A percentile compares a stretch with the other conserved stretches of the same genome.
phyloP scores from a whole-genome alignment of 208 protist species.

The Endotrypanum monterogeii region DNA sequence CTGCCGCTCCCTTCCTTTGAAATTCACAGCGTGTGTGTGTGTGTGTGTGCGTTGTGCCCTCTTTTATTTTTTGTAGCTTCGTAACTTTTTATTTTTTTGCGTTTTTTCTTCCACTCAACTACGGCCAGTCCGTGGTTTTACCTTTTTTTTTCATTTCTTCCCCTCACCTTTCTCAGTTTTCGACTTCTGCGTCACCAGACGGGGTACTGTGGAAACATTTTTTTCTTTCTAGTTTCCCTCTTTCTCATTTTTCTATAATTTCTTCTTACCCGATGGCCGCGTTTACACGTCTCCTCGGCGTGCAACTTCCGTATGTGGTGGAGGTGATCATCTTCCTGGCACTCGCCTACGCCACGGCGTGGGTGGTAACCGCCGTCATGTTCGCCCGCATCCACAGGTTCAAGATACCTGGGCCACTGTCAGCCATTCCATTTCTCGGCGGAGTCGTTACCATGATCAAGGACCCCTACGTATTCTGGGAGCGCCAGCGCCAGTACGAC shows the following conservation, averaged over 20 bases:
- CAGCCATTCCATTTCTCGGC: conserved; percentile 63
- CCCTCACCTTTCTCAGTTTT: no score
- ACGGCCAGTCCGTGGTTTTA: no score
- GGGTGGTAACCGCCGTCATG: conserved; percentile 55
- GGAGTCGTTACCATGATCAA: conserved; percentile 80
- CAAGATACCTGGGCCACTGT: conserved; percentile 62
- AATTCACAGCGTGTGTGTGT: neutral
- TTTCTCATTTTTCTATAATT: neutral
- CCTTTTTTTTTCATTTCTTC: no score
- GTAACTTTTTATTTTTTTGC: neutral
- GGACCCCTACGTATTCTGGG: conserved; percentile 83
- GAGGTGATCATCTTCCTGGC: conserved; percentile 61
- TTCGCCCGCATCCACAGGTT: conserved; percentile 80
- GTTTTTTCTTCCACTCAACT: neutral
- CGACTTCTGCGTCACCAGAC: no score
- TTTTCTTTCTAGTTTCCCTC: neutral
- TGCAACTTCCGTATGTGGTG: conserved; percentile 64
- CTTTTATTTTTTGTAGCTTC: neutral
- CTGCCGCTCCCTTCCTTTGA: no score
- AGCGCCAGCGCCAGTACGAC: conserved; percentile 71
- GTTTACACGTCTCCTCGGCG: conserved; percentile 69
- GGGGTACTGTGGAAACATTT: no score
- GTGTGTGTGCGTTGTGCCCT: neutral
- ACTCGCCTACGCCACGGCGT: conserved; percentile 58
- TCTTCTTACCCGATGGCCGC: conserved; percentile 45